phyloP scores from a whole-genome alignment of 345 rosid species.

The Brassica carinata region DNA sequence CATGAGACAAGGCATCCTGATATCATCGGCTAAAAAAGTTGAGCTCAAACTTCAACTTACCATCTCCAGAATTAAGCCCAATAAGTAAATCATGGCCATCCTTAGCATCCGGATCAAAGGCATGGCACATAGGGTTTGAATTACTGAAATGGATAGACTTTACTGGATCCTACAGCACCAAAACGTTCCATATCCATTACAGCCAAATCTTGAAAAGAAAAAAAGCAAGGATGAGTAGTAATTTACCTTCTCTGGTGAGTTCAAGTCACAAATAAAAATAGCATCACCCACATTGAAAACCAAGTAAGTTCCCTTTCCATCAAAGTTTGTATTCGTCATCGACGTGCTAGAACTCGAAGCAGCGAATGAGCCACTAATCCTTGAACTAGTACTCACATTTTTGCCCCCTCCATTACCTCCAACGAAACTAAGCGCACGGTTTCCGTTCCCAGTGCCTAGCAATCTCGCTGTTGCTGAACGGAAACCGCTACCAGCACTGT shows the following conservation, averaged over 20 bases:
- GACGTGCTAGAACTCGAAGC: conserved; percentile 67
- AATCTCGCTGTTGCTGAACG: conserved; percentile 90
- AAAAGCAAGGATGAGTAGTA: conserved; percentile 31
- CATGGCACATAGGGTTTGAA: conserved; percentile 91
- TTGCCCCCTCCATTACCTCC: conserved; percentile 95
- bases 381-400: conserved; percentile 60
- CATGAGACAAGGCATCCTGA: conserved; percentile 15
- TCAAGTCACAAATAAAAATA: conserved; percentile 88
- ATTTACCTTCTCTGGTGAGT: conserved; percentile 94
- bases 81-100: conserved; percentile 98
- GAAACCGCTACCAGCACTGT: conserved; percentile 83
- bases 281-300: conserved; percentile 96
- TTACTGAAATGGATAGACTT: conserved; percentile 96
- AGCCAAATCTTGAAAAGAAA: neutral
- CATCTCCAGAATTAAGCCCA: conserved; percentile 95
- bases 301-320: conserved; percentile 94
- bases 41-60: conserved; percentile 55
- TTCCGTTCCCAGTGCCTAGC: conserved; percentile 85
- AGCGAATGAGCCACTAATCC: conserved; percentile 79
- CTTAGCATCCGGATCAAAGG: conserved; percentile 92
- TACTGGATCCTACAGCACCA: conserved; percentile 80
- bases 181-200: conserved; percentile 4
- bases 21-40: neutral
- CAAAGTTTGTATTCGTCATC: conserved; percentile 68
- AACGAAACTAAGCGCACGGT: conserved; percentile 85